These are phyloP conservation scores for Boletus huronensis DNA, from an alignment of 768 basidiomycete genomes.

Conservation along the genomic window DNA sequence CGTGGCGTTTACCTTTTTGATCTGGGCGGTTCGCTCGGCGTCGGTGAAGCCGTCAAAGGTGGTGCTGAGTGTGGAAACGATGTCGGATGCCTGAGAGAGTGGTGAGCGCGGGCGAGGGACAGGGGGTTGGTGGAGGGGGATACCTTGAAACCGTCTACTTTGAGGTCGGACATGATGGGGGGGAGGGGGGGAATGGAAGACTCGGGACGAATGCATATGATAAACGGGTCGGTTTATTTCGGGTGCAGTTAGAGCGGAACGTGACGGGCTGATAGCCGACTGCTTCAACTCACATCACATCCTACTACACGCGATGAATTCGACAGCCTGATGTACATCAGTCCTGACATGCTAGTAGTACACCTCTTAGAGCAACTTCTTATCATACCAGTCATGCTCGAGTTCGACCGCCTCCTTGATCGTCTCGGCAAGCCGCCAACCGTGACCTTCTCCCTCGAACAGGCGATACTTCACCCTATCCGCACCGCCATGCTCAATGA, in stretches of 20 bases:
- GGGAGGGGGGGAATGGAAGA: too few relatives aligned
- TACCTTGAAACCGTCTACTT: constrained; percentile 73
- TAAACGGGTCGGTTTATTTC: background rate
- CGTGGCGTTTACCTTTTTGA: constrained; percentile 57
- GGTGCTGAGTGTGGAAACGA: constrained; percentile 50
- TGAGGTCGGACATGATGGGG: constrained; percentile 63
- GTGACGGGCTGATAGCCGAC: too few relatives aligned
- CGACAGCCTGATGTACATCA: too few relatives aligned
- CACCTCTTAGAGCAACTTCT: constrained; percentile 7
- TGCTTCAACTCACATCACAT: too few relatives aligned
- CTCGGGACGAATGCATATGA: constrained; percentile 4
- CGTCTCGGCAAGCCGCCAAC: constrained; percentile 35
- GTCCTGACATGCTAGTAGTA: background rate
- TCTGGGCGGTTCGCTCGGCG: constrained; percentile 59
- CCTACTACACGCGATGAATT: too few relatives aligned
- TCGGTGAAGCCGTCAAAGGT: constrained; percentile 55
- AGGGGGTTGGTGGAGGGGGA: background rate
- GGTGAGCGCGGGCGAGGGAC: background rate
- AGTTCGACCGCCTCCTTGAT: constrained; percentile 34
- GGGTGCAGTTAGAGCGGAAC: background rate
- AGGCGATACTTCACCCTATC: constrained; percentile 35
- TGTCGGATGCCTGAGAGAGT: constrained; percentile 56
- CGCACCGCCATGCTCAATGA: constrained; percentile 14
- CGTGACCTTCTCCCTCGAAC: constrained; percentile 46
- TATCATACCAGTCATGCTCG: constrained; percentile 37